Conservation (phyloP, 2,329 filamentous ascomycete genomes). For the Diaporthe longicolla region DNA sequence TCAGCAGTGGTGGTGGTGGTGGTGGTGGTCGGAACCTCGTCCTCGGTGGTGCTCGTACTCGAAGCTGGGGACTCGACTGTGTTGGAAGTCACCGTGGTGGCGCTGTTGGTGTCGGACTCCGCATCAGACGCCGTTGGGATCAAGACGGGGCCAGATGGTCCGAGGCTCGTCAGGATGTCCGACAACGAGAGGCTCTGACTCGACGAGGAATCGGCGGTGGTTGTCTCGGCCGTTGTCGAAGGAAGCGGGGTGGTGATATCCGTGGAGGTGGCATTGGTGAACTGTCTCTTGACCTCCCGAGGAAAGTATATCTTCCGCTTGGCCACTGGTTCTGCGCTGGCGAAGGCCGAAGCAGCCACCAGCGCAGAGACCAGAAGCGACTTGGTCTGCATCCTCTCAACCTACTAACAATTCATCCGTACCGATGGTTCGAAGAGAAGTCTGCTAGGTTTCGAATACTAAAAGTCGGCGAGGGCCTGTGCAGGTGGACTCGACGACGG, state of each 20-base stretch:
- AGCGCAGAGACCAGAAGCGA: conserved; percentile 64
- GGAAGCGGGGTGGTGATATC: conserved; percentile 48
- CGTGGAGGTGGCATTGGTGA: conserved; percentile 60
- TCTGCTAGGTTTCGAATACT: conserved; percentile 28
- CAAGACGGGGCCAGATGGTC: not conserved
- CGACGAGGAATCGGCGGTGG: conserved; percentile 33
- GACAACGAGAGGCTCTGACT: conserved; percentile 26
- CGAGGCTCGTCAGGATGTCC: conserved; percentile 29
- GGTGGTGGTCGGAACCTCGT: not conserved
- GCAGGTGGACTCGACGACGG: conserved; percentile 37
- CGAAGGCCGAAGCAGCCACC: conserved; percentile 62
- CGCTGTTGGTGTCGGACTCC: conserved; percentile 22
- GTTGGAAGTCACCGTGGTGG: not conserved
- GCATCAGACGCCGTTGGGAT: conserved; percentile 3
- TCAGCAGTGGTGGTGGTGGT: conserved; percentile 1
- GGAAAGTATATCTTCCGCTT: conserved; percentile 72
- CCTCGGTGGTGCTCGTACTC: conserved; percentile 5
- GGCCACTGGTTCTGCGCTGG: conserved; percentile 56
- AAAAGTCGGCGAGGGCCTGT: conserved; percentile 23
- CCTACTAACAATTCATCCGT: conserved; percentile 41
- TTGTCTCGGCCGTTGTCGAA: conserved; percentile 44
- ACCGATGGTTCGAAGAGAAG: conserved; percentile 23
- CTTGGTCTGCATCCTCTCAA: conserved; percentile 64
- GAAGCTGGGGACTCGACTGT: not conserved
- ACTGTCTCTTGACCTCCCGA: conserved; percentile 67